Conservation (phyloP, 768 basidiomycete genomes). For the Rhizopogon vulgaris region DNA sequence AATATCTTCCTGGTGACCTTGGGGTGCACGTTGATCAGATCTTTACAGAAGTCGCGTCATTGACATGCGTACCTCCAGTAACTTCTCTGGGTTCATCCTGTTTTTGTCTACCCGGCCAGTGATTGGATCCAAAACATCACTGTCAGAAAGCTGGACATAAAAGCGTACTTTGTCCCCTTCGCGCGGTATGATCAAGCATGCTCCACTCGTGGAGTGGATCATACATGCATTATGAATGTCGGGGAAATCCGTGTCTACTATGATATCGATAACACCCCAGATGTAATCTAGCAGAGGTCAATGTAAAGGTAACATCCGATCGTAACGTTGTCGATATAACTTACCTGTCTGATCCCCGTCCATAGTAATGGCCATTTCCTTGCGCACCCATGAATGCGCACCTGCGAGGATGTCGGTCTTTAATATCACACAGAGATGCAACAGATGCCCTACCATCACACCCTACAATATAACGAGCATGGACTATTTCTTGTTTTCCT, state of each 20-base stretch:
- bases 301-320: background rate
- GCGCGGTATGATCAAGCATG: slow-evolving; percentile 70
- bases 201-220: slow-evolving; percentile 62
- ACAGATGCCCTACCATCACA: slow-evolving; percentile 23
- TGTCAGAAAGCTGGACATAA: slow-evolving; percentile 61
- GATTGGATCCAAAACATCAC: slow-evolving; percentile 35
- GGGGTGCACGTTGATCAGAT: background rate
- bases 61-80: slow-evolving; percentile 40
- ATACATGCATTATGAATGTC: slow-evolving; percentile 60
- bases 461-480: slow-evolving; percentile 30
- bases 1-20: slow-evolving; percentile 54
- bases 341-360: slow-evolving; percentile 42
- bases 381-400: slow-evolving; percentile 43
- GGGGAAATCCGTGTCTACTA: slow-evolving; percentile 70
- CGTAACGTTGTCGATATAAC: background rate
- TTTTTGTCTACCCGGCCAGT: slow-evolving; percentile 51
- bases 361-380: slow-evolving; percentile 37
- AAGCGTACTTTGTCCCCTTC: slow-evolving; percentile 62
- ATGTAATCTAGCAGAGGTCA: slow-evolving; percentile 48
- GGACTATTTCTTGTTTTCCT: slow-evolving; percentile 30
- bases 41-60: background rate
- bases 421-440: background rate
- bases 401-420: slow-evolving; percentile 16
- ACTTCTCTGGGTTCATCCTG: slow-evolving; percentile 40
- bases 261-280: slow-evolving; percentile 77